Base-by-base conservation (phyloP, 768 basidiomycete genomes). In the Pleurotus tuber-regium region DNA sequence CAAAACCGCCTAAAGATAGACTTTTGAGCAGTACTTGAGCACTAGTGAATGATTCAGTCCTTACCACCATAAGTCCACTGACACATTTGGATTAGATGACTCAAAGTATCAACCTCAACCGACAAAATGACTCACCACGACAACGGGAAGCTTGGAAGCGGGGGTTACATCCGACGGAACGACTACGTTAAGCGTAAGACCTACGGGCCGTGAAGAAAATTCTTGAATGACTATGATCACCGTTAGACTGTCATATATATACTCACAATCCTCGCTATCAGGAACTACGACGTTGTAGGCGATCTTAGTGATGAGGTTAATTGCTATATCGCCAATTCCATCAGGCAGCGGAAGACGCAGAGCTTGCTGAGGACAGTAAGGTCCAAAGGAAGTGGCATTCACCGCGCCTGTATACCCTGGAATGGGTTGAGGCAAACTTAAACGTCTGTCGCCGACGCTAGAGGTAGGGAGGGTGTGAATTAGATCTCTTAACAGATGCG, bases 11-110 rank as follows among this genome's bases (percentile, higher is more conserved):
- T 67, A 12, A 30, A 29, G n/a, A 36, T 6, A 14, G 23, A 43
- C 7, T 9, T 8, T n/a, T 8, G 41, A 43, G 14, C 21, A 21
- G 41, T 9, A 46, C 19, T 21, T 4, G 11, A n/a, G n/a, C 25
- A 8, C 14, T 11, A 8, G 12, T 11, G 19, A 47, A 25, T 46
- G n/a, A 51, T 29, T 40, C 29, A 48, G n/a, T n/a, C n/a, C n/a
- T n/a, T 46, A 63, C 75, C 78, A 54, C 78, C 78, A 52, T 67
- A 77, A 8, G 80, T 78, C 78, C 78, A 80, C 78, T 79, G 49
- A 5, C 10, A 6, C 23, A 9, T 44, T 28, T 6, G 25, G 18
- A 25, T 31, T 23, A 41, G 40, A 28, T 25, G n/a, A n/a, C 49
- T 4, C 16, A 8, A 12, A 41, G 19, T 6, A 39, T 2, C 23